Percentiles rank a stretch among this genome's conserved stretches.
Evolutionary conservation across 129 eudicot species (phyloP).

Genomic region (Artemisia argyi): DNA sequence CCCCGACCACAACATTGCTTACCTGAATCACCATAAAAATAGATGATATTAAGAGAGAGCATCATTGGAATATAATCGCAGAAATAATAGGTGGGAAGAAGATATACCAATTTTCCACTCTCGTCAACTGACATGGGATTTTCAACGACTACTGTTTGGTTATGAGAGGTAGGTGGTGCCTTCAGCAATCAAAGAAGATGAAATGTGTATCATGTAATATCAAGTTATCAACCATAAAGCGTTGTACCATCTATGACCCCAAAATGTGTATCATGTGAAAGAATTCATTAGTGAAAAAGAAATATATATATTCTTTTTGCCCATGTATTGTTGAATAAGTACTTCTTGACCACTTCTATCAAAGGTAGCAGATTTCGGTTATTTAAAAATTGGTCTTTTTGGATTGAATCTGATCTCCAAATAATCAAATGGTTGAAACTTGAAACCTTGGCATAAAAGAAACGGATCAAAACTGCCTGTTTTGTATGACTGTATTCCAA

Average conservation of each 20-base stretch:
- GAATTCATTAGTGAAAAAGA: neutral
- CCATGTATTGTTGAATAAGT: neutral
- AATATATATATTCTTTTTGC: neutral
- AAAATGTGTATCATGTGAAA: neutral
- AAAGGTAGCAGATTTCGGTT: no score
- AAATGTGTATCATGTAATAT: neutral
- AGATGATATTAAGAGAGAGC: no score
- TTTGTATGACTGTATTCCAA: no score
- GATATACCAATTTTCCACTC: constrained; percentile 71
- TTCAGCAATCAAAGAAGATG: constrained; percentile 19
- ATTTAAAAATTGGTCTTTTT: no score
- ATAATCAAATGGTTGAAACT: no score
- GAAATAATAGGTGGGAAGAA: neutral
- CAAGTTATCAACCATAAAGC: neutral
- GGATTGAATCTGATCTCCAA: no score
- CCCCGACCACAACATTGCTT: constrained; percentile 77
- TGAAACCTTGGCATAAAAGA: no score
- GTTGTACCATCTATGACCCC: neutral
- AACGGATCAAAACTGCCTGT: no score
- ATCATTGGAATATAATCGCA: no score
- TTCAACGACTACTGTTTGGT: constrained; percentile 73
- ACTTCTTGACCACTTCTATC: neutral
- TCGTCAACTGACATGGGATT: constrained; percentile 76
- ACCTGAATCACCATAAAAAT: constrained; percentile 37
- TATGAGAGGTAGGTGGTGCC: constrained; percentile 44